phyloP scores from a whole-genome alignment of 164 flowering plant species.

The Echeveria elegans region DNA sequence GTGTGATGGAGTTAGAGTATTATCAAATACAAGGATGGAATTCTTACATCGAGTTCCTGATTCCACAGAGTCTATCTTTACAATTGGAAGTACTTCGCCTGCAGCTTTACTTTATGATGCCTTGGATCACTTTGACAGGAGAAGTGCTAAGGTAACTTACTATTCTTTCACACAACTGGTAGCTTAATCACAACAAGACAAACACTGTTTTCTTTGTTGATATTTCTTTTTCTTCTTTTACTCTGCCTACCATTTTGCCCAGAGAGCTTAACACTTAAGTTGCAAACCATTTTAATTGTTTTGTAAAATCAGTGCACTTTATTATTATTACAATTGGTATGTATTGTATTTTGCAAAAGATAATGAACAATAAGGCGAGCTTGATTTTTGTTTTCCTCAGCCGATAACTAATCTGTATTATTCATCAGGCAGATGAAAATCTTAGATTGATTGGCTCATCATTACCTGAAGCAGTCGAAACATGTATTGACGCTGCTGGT shows the following conservation, averaged over 20 bases:
- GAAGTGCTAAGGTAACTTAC: slow-evolving; percentile 77
- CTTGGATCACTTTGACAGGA: slow-evolving; percentile 87
- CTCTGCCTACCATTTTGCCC: not conserved
- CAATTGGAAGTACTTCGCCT: slow-evolving; percentile 89
- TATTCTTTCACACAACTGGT: not conserved
- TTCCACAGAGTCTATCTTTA: slow-evolving; percentile 85
- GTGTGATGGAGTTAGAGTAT: slow-evolving; percentile 92
- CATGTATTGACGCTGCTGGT: slow-evolving; percentile 96
- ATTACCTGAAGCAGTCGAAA: slow-evolving; percentile 91
- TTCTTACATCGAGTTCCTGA: slow-evolving; percentile 88
- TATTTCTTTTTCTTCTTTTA: not conserved
- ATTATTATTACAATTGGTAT: not conserved
- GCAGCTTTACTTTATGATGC: slow-evolving; percentile 94
- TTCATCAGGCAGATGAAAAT: slow-evolving; percentile 91
- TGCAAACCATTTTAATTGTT: not conserved
- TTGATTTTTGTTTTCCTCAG: not conserved
- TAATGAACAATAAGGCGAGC: not conserved
- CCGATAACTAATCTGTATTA: slow-evolving; percentile 6
- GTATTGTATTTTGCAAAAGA: too few species aligned
- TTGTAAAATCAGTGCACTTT: too few species aligned
- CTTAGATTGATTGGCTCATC: slow-evolving; percentile 78
- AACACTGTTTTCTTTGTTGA: not conserved
- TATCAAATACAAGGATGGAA: slow-evolving; percentile 86
- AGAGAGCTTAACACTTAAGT: not conserved
- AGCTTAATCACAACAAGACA: too few species aligned